Conservation (phyloP, 345 rosid genomes). For the Brassica rapa region DNA sequence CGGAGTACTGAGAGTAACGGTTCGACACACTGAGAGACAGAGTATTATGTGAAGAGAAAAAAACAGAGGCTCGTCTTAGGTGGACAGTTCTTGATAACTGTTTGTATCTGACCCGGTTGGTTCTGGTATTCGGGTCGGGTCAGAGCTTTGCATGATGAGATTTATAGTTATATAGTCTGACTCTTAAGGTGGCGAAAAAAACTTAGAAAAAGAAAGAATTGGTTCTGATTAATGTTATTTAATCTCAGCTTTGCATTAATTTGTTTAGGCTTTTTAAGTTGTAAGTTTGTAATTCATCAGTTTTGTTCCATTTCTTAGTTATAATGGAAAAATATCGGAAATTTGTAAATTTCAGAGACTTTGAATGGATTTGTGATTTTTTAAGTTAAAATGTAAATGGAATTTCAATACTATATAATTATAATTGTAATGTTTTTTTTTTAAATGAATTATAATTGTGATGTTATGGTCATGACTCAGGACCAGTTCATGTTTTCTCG, state of each 20-base stretch:
- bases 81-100: slow-evolving; percentile 12
- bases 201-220: neutral
- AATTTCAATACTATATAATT: neutral
- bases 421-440: neutral
- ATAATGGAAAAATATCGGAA: neutral
- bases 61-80: slow-evolving; percentile 27
- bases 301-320: slow-evolving; percentile 17
- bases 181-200: neutral
- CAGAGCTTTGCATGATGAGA: slow-evolving; percentile 8
- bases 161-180: neutral
- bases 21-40: slow-evolving; percentile 14
- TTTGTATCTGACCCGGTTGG: slow-evolving; percentile 33
- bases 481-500: slow-evolving; percentile 3
- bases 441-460: too few species aligned
- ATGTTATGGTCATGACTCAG: slow-evolving; percentile 11
- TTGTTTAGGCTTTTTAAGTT: neutral
- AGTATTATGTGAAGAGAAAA: neutral
- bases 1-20: slow-evolving; percentile 22
- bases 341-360: slow-evolving; percentile 17
- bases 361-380: neutral
- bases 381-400: neutral
- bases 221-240: neutral
- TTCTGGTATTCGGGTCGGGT: slow-evolving; percentile 33
- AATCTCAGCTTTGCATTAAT: slow-evolving; percentile 16
- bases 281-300: slow-evolving; percentile 10